Percentiles rank a stretch among this genome's conserved stretches.
Conservation (phyloP, 805 yeast species). For the Brettanomyces naardenensis region DNA sequence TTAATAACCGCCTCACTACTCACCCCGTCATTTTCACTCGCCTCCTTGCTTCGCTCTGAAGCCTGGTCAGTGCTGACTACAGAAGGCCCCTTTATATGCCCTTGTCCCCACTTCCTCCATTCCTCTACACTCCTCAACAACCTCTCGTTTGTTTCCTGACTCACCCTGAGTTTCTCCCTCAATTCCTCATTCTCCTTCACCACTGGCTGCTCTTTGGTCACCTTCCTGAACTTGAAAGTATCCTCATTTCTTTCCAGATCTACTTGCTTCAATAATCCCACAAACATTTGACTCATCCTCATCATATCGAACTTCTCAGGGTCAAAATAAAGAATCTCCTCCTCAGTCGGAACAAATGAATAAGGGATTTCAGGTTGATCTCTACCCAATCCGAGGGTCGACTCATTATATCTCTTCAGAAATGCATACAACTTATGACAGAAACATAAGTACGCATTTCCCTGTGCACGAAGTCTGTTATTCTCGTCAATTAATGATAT, state of each 20-base stretch:
- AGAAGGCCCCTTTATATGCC: too few species aligned
- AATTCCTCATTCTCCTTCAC: conserved; percentile 13
- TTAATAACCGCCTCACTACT: too few species aligned
- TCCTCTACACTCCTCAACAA: conserved; percentile 16
- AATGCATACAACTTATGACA: conserved; percentile 7
- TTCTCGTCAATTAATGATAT: conserved; percentile 5
- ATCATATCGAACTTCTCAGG: conserved; percentile 3
- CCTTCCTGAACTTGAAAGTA: conserved; percentile 18
- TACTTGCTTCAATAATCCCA: conserved; percentile 13
- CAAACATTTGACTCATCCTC: conserved; percentile 11
- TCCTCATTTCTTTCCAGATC: conserved; percentile 16
- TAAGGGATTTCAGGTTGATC: conserved; percentile 10
- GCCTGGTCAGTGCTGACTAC: too few species aligned
- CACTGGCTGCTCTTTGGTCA: conserved; percentile 12
- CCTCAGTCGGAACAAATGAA: conserved; percentile 12
- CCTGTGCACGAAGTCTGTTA: conserved; percentile 8
- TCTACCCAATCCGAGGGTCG: conserved; percentile 6
- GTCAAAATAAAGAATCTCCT: conserved; percentile 1
- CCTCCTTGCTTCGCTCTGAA: too few species aligned
- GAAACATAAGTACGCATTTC: conserved; percentile 6
- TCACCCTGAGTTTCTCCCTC: conserved; percentile 4
- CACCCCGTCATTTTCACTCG: too few species aligned
- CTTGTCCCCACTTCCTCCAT: conserved; percentile 1
- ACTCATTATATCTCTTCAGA: conserved; percentile 9
- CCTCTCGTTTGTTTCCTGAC: too few species aligned